A percentile compares a stretch with the other conserved stretches of the same genome.
These are phyloP conservation scores for Calonectria leucothoes DNA, from an alignment of 2,329 filamentous ascomycete species.

Conservation along the genomic window DNA sequence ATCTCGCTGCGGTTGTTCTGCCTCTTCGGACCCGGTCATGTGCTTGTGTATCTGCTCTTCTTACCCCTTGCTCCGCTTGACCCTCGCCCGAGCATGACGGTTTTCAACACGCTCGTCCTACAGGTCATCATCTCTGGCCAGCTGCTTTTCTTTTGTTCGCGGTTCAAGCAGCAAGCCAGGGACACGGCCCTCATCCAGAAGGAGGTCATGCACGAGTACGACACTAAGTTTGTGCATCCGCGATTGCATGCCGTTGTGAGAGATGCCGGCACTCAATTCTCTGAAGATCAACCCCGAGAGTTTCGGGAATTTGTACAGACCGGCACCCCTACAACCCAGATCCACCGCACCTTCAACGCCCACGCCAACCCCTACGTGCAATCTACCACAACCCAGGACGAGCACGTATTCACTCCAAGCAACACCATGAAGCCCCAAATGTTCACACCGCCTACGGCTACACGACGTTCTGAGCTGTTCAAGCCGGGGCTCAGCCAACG, in stretches of 20 bases:
- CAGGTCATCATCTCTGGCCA: conserved; percentile 81
- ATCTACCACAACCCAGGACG: conserved; percentile 58
- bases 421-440: conserved; percentile 54
- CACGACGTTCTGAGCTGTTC: conserved; percentile 50
- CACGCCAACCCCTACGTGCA: conserved; percentile 86
- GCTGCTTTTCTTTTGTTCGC: conserved; percentile 77
- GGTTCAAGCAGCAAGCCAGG: conserved; percentile 86
- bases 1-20: conserved; percentile 86
- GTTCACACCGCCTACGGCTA: conserved; percentile 54
- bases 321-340: conserved; percentile 68
- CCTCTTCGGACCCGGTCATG: conserved; percentile 91
- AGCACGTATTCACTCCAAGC: conserved; percentile 47
- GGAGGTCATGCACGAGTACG: conserved; percentile 95
- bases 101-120: conserved; percentile 84
- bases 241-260: conserved; percentile 83
- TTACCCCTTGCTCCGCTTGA: conserved; percentile 83
- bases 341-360: conserved; percentile 82
- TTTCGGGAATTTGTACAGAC: conserved; percentile 57
- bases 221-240: conserved; percentile 94
- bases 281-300: conserved; percentile 57
- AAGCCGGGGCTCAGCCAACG: conserved; percentile 44
- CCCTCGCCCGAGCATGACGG: conserved; percentile 84
- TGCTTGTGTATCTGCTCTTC: conserved; percentile 90
- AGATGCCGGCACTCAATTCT: conserved; percentile 84
- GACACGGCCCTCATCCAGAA: conserved; percentile 87